phyloP scores from a whole-genome alignment of 805 yeast genomes.

The Dipodascus geniculatus region DNA sequence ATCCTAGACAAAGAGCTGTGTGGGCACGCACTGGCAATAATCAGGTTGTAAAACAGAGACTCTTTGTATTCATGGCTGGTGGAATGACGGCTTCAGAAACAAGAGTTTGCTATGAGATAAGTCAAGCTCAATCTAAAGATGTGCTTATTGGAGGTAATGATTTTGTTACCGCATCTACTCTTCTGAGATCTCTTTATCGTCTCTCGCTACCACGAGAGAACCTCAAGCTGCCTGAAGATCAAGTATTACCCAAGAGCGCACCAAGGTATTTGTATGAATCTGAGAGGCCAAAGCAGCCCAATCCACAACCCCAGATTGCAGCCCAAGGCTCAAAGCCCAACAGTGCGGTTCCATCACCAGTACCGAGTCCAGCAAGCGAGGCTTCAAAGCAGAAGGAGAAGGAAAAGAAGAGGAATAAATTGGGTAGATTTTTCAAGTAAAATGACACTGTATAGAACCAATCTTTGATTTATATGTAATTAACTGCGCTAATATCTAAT shows the following conservation, averaged over 20 bases:
- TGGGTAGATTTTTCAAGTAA: conserved; percentile 12
- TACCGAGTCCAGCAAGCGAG: background rate
- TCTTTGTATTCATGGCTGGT: conserved; percentile 77
- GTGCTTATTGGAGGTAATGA: conserved; percentile 75
- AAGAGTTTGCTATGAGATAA: conserved; percentile 61
- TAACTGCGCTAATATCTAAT: background rate
- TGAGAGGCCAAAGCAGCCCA: conserved; percentile 12
- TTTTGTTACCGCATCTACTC: conserved; percentile 35
- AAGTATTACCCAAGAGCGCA: conserved; percentile 16
- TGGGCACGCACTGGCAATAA: conserved; percentile 47
- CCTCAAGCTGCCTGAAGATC: conserved; percentile 23
- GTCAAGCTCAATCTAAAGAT: conserved; percentile 51
- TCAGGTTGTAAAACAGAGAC: conserved; percentile 45
- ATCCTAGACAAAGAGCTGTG: conserved; percentile 60
- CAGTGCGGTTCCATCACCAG: background rate
- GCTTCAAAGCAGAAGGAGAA: conserved; percentile 8
- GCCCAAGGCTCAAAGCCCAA: background rate
- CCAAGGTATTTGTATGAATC: conserved; percentile 24
- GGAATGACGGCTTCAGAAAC: conserved; percentile 80
- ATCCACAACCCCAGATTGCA: background rate
- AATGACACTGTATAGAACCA: too few species aligned
- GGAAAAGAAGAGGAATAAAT: conserved; percentile 9
- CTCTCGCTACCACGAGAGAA: conserved; percentile 19
- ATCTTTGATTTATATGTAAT: background rate
- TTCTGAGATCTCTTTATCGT: conserved; percentile 21